Evolutionary conservation across 176 grass and related monocot species (phyloP), one percentile per base, ranked within the genome.

Genomic region (Melocanna baccifera): DNA sequence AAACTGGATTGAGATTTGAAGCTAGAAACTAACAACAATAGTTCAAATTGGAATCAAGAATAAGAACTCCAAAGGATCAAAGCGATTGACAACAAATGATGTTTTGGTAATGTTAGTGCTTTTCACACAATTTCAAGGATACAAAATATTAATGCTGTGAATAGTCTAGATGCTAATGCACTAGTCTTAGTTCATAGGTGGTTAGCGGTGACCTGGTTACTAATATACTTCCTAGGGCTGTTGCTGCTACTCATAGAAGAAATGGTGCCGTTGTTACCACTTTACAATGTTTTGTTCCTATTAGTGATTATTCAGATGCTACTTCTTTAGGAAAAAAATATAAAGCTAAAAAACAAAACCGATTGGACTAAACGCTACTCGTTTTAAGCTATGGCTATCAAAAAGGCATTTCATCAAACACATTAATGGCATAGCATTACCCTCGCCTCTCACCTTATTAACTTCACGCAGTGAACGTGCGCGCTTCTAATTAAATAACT

Each of bases 171-270:
- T 79, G 42, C 32, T 83, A 68, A 87, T 59, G 34, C 40, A 78
- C 20, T 43, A 34, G 2, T 18, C 20, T 36, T 82, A 0, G 86
- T 80, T 83, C 81, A 90, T 75, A 98, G 93, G 85, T 98, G 80
- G 51, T 98, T 63, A 98, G 91, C 15, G 91, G 96, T 32, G 96
- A 98, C 77, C 83, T 98, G 36, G 93, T 98, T 72, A 93, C 93
- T 47, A 93, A 98, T 86, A 89, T 98, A 25, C 81, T 89, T 62
- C 96, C 93, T 75, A 93, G 96, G 36, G 91, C 96, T 68, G 85
- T 98, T 51, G 93, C 96, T 83, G 89, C 93, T 69, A 95, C 96
- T 81, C 96, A 98, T 67, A 93, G 96, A 86, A 95, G 86, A 85
- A 92, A 95, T 77, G 89, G 96, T 83, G 96, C 96, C 48, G 93